Percentiles rank a stretch among this genome's conserved stretches.
phyloP scores from a whole-genome alignment of 345 rosid species.

The Ailanthus altissimus region DNA sequence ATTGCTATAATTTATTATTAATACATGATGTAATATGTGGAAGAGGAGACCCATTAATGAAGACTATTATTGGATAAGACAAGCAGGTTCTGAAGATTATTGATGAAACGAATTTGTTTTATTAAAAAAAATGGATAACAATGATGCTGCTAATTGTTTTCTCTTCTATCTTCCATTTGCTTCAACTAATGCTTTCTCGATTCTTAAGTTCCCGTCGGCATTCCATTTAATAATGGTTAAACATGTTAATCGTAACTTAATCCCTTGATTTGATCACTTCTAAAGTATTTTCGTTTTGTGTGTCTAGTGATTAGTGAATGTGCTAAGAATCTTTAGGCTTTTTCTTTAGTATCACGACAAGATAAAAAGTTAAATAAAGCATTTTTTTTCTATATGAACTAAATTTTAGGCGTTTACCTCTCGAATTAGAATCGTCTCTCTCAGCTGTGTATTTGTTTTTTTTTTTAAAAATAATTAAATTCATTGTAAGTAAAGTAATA shows the following conservation, averaged over 20 bases:
- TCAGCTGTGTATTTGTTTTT: too few relatives aligned
- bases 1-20: neutral
- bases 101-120: neutral
- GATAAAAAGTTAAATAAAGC: neutral
- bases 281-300: neutral
- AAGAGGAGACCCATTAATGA: neutral
- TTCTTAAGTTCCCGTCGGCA: neutral
- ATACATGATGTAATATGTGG: neutral
- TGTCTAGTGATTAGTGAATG: neutral
- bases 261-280: conserved; percentile 10
- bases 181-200: conserved; percentile 1
- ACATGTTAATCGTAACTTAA: neutral
- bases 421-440: too few relatives aligned
- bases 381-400: neutral
- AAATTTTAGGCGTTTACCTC: neutral
- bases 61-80: conserved; percentile 5
- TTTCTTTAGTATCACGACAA: neutral
- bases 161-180: conserved; percentile 5
- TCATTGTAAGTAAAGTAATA: too few relatives aligned
- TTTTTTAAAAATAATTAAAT: too few relatives aligned
- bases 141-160: neutral
- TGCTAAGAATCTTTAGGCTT: conserved; percentile 10
- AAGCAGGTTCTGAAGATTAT: neutral
- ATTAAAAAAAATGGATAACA: neutral
- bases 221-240: neutral